These are phyloP conservation scores for Ophiocordyceps camponoti-saundersi DNA, from an alignment of 2,329 filamentous ascomycete species.

Conservation along the genomic window DNA sequence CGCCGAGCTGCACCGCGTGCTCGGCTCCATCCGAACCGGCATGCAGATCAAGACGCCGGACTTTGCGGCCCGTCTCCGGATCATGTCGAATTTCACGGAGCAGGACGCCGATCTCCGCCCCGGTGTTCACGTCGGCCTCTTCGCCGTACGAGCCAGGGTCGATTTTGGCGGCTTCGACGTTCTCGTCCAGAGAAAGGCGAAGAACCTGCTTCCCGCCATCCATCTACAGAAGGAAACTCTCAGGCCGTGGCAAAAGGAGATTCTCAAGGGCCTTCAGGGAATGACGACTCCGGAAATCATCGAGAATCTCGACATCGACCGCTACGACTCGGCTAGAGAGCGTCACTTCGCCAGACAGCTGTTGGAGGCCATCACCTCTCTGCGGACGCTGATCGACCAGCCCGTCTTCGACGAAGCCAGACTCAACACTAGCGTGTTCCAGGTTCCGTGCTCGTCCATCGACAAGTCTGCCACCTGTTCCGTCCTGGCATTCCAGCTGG, in stretches of 20 bases:
- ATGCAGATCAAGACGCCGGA: constrained; percentile 55
- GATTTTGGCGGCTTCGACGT: constrained; percentile 43
- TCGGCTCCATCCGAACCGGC: constrained; percentile 49
- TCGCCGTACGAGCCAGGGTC: constrained; percentile 35
- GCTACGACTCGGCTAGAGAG: not conserved
- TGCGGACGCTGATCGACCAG: constrained; percentile 25
- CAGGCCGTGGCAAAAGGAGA: constrained; percentile 34
- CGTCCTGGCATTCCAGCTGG: constrained; percentile 38
- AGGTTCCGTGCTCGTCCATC: constrained; percentile 19
- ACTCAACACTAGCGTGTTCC: constrained; percentile 23
- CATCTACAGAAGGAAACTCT: constrained; percentile 34
- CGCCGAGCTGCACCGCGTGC: constrained; percentile 50
- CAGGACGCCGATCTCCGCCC: constrained; percentile 27
- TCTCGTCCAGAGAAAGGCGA: constrained; percentile 36
- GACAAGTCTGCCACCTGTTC: constrained; percentile 4
- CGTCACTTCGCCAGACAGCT: constrained; percentile 27
- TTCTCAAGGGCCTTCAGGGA: constrained; percentile 34
- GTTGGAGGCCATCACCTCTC: constrained; percentile 19
- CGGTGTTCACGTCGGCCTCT: constrained; percentile 41
- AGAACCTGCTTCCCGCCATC: constrained; percentile 43
- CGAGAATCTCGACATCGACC: constrained; percentile 18
- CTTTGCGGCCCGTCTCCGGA: constrained; percentile 41
- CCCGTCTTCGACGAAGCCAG: constrained; percentile 27
- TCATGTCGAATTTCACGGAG: constrained; percentile 44
- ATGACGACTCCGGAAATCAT: constrained; percentile 17